Percentiles rank a stretch among this genome's conserved stretches.
Conservation (phyloP, 495 filamentous ascomycete genomes). For the Entonaema liquescens region DNA sequence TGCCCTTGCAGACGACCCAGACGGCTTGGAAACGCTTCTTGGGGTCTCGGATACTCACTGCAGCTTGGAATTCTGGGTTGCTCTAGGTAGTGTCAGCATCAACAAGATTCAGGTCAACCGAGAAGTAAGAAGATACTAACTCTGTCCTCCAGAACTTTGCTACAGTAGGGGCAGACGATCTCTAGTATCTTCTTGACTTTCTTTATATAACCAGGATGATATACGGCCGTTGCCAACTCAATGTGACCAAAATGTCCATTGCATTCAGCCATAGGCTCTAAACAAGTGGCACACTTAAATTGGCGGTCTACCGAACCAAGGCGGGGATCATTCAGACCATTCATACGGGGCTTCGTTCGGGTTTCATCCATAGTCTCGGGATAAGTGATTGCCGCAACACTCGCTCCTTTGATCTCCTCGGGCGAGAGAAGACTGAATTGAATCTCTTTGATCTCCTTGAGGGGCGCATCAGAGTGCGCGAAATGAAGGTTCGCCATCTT, state of each 20-base stretch:
- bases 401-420: conserved; percentile 98
- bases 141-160: conserved; percentile 91
- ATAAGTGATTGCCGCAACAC: conserved; percentile 89
- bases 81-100: conserved; percentile 79
- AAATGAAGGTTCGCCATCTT: conserved; percentile 95
- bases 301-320: conserved; percentile 94
- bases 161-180: conserved; percentile 97
- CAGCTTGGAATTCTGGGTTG: conserved; percentile 82
- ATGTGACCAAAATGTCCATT: conserved; percentile 98
- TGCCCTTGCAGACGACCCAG: conserved; percentile 87
- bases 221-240: conserved; percentile 93
- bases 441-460: conserved; percentile 96
- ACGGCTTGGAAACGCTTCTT: conserved; percentile 90
- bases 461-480: conserved; percentile 88
- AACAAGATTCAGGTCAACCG: conserved; percentile 55
- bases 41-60: conserved; percentile 83
- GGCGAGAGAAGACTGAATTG: conserved; percentile 97
- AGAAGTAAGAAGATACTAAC: conserved; percentile 73
- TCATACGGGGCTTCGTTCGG: conserved; percentile 82
- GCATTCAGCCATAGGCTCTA: conserved; percentile 92
- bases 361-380: conserved; percentile 99
- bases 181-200: conserved; percentile 98
- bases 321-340: conserved; percentile 91
- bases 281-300: conserved; percentile 93
- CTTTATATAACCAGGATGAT: conserved; percentile 93